Percentiles rank a stretch among this genome's conserved stretches.
phyloP scores from a whole-genome alignment of 2,329 filamentous ascomycete genomes.

The Metarhizium brunneum region DNA sequence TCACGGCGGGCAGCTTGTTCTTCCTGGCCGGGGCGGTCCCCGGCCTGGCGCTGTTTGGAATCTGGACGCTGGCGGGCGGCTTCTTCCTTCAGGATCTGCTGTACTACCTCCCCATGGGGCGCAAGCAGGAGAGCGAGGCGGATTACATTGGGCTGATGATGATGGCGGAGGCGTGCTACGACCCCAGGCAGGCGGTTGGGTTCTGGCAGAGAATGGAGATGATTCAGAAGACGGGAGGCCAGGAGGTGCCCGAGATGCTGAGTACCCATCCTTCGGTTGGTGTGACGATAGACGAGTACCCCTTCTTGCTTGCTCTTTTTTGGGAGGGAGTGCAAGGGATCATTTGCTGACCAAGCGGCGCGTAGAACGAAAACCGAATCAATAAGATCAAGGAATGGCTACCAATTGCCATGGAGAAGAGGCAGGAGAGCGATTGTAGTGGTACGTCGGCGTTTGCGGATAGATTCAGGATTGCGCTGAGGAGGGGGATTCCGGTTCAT shows the following conservation, averaged over 20 bases:
- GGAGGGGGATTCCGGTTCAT: slow-evolving; percentile 17
- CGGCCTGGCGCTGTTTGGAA: slow-evolving; percentile 25
- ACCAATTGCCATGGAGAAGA: slow-evolving; percentile 45
- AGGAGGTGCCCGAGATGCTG: slow-evolving; percentile 57
- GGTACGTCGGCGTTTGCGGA: slow-evolving; percentile 43
- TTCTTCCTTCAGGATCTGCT: slow-evolving; percentile 47
- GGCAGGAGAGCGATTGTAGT: slow-evolving; percentile 42
- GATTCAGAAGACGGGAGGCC: slow-evolving; percentile 25
- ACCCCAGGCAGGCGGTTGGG: slow-evolving; percentile 55
- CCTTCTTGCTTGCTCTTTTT: not conserved
- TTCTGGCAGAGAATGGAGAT: slow-evolving; percentile 62
- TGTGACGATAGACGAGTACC: slow-evolving; percentile 6
- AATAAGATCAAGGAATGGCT: slow-evolving; percentile 57
- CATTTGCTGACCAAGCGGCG: not conserved
- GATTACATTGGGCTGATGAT: slow-evolving; percentile 76
- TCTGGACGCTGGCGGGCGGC: slow-evolving; percentile 36
- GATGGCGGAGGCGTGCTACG: slow-evolving; percentile 73
- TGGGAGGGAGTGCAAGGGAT: not conserved
- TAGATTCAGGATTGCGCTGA: slow-evolving; percentile 39
- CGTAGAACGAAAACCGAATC: slow-evolving; percentile 50
- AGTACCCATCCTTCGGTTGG: slow-evolving; percentile 67
- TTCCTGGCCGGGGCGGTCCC: slow-evolving; percentile 36
- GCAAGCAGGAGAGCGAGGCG: slow-evolving; percentile 67
- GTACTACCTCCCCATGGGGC: slow-evolving; percentile 58
- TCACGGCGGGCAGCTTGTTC: slow-evolving; percentile 40